Conservation (phyloP, 2,329 filamentous ascomycete species). For the Teratosphaeria viscida region DNA sequence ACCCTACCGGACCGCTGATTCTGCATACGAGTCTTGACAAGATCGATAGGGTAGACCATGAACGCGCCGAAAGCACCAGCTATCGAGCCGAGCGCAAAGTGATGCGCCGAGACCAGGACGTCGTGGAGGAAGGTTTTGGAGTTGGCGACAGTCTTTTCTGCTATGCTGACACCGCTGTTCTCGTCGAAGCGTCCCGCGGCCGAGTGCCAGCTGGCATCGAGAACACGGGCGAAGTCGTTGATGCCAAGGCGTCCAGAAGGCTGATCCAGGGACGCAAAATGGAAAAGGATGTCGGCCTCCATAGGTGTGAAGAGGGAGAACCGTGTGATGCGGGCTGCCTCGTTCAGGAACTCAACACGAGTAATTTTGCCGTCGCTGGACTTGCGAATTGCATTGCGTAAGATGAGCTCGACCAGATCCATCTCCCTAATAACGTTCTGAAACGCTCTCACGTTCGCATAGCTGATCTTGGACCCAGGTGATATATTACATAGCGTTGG, state of each 20-base stretch:
- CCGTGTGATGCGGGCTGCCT: conserved; percentile 79
- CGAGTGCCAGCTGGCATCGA: conserved; percentile 74
- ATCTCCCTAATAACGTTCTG: conserved; percentile 97
- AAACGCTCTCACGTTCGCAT: conserved; percentile 94
- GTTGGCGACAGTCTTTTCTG: conserved; percentile 44
- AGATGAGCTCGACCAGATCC: conserved; percentile 90
- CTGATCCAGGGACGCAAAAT: conserved; percentile 89
- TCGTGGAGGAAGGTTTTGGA: conserved; percentile 51
- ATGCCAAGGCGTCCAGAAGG: conserved; percentile 75
- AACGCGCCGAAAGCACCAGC: conserved; percentile 97
- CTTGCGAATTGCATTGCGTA: conserved; percentile 75
- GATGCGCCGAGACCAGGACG: conserved; percentile 69
- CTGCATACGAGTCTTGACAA: conserved; percentile 97
- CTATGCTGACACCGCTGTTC: conserved; percentile 36
- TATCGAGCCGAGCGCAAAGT: conserved; percentile 79
- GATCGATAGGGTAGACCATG: conserved; percentile 98
- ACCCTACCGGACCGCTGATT: conserved; percentile 80
- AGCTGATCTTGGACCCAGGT: conserved; percentile 83
- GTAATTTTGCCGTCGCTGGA: conserved; percentile 88
- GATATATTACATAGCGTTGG: conserved; percentile 92
- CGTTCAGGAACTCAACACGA: conserved; percentile 84
- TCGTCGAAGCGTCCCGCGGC: conserved; percentile 25
- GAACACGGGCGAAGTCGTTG: conserved; percentile 82
- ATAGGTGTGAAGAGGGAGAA: conserved; percentile 97
- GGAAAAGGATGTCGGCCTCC: conserved; percentile 97